phyloP scores from a whole-genome alignment of 225 moss, liverwort and hornwort genomes.

The Physcomitrium patens region DNA sequence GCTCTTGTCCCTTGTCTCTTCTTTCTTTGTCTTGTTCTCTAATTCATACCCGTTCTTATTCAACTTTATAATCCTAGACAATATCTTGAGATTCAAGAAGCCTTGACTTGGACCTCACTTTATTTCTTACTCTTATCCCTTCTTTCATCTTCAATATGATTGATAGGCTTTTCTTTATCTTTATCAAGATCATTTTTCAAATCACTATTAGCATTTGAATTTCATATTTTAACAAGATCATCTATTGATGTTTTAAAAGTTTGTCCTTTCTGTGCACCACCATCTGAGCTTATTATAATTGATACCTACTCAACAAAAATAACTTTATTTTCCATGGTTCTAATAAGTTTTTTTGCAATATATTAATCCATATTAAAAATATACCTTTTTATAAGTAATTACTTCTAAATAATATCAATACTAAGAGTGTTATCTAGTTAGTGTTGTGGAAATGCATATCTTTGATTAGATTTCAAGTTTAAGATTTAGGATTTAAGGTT shows the following conservation, averaged over 20 bases:
- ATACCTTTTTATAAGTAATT: no score
- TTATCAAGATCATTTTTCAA: constrained; percentile 74
- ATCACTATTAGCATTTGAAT: constrained; percentile 78
- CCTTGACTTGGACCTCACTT: constrained; percentile 72
- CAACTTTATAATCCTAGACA: constrained; percentile 75
- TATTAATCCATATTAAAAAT: no score
- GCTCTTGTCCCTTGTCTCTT: constrained; percentile 83
- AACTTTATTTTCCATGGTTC: no score
- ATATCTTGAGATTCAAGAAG: constrained; percentile 59
- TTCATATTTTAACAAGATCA: constrained; percentile 69
- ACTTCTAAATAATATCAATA: no score
- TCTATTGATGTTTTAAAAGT: constrained; percentile 42
- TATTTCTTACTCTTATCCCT: constrained; percentile 83
- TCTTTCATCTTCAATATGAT: constrained; percentile 75
- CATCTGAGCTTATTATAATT: constrained; percentile 42
- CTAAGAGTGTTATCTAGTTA: no score
- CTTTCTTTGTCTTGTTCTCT: constrained; percentile 86
- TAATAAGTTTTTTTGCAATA: no score
- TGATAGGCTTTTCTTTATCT: constrained; percentile 73
- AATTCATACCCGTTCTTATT: constrained; percentile 72
- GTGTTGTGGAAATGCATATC: no score
- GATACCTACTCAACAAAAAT: constrained; percentile 48
- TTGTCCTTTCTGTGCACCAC: constrained; percentile 40
- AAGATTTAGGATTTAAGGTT: no score
- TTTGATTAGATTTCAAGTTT: no score